Conservation (phyloP, 2,329 filamentous ascomycete species). For the Microcyclospora pomicola region DNA sequence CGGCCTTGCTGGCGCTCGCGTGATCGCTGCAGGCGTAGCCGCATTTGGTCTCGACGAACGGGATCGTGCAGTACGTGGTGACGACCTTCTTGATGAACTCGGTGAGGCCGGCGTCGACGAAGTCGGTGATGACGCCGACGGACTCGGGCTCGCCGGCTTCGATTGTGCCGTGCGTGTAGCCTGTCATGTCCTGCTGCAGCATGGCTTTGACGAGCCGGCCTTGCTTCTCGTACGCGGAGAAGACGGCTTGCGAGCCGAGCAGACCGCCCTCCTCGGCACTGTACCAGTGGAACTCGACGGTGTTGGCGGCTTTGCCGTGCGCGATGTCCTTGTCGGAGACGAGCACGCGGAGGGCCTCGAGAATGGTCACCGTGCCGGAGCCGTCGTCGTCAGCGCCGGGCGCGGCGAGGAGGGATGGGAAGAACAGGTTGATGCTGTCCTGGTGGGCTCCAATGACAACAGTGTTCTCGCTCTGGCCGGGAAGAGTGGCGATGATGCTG, state of each 20-base stretch:
- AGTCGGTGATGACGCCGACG: slow-evolving; percentile 88
- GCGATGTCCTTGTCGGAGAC: slow-evolving; percentile 55
- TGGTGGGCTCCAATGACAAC: slow-evolving; percentile 73
- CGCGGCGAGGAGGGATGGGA: slow-evolving; percentile 69
- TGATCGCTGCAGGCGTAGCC: slow-evolving; percentile 75
- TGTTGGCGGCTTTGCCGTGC: slow-evolving; percentile 60
- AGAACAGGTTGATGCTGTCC: slow-evolving; percentile 86
- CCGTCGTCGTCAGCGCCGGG: slow-evolving; percentile 88
- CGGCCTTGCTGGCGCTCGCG: slow-evolving; percentile 57
- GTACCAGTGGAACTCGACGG: slow-evolving; percentile 95
- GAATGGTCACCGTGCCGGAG: slow-evolving; percentile 73
- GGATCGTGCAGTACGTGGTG: slow-evolving; percentile 75
- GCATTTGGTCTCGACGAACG: slow-evolving; percentile 75
- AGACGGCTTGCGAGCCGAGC: slow-evolving; percentile 80
- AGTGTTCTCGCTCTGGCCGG: slow-evolving; percentile 70
- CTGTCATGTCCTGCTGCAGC: slow-evolving; percentile 98
- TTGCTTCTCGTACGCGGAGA: slow-evolving; percentile 61
- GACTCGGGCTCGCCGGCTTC: slow-evolving; percentile 71
- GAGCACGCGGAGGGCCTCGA: slow-evolving; percentile 76
- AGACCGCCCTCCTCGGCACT: slow-evolving; percentile 80
- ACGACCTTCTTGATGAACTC: slow-evolving; percentile 84
- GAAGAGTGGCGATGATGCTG: slow-evolving; percentile 82
- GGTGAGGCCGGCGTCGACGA: slow-evolving; percentile 68
- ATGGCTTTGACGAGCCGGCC: slow-evolving; percentile 77
- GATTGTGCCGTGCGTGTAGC: slow-evolving; percentile 68